Percentiles rank a stretch among this genome's conserved stretches.
Conservation (phyloP, 345 rosid species). For the Erucastrum elatum region DNA sequence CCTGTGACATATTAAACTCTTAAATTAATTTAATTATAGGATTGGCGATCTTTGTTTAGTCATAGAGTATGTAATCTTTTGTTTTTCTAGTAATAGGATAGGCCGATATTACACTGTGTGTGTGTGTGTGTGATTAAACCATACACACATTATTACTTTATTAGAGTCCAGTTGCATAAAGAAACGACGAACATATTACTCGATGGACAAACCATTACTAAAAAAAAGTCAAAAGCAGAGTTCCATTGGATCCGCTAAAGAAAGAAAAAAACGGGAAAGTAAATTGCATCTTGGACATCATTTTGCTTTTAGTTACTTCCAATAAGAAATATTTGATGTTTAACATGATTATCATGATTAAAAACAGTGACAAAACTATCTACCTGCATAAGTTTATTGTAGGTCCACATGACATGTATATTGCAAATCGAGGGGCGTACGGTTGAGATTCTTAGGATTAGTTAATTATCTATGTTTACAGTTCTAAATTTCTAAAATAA, state of each 20-base stretch:
- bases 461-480: too few species aligned
- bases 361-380: slow-evolving; percentile 8
- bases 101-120: background rate
- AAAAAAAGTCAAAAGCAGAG: slow-evolving; percentile 26
- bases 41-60: background rate
- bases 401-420: slow-evolving; percentile 1
- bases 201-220: slow-evolving; percentile 19
- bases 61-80: slow-evolving; percentile 10
- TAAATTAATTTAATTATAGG: background rate
- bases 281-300: slow-evolving; percentile 27
- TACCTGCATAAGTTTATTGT: background rate
- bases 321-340: background rate
- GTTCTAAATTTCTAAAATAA: too few species aligned
- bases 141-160: background rate
- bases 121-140: background rate
- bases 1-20: slow-evolving; percentile 40
- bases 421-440: too few species aligned
- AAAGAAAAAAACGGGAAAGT: slow-evolving; percentile 13
- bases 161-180: slow-evolving; percentile 31
- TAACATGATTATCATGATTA: slow-evolving; percentile 7
- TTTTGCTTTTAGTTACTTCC: slow-evolving; percentile 18
- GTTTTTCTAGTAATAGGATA: slow-evolving; percentile 11
- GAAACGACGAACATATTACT: slow-evolving; percentile 23
- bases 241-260: slow-evolving; percentile 39
- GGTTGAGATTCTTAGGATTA: too few species aligned